Evolutionary conservation across 192 early-diverging fungal species (phyloP).

Genomic region (Gonapodya sp.): DNA sequence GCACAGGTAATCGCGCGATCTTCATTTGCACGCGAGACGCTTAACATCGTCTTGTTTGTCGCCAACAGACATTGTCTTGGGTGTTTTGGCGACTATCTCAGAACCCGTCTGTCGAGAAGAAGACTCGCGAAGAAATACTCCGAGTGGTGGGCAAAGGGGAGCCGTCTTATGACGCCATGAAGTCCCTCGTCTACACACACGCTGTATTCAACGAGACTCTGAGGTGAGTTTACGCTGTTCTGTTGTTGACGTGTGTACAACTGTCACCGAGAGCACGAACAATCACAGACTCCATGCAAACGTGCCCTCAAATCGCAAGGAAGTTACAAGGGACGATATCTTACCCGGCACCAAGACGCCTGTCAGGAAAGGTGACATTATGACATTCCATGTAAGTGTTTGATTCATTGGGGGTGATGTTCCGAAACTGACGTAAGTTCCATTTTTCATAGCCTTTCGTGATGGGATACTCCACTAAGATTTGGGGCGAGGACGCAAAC

Average conservation of each 20-base stretch:
- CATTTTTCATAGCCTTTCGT: constrained; percentile 21
- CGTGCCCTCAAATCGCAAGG: constrained; percentile 49
- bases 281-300: constrained; percentile 43
- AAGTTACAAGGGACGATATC: constrained; percentile 6
- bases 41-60: constrained; percentile 16
- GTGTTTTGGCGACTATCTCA: constrained; percentile 20
- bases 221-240: background rate
- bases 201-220: constrained; percentile 51
- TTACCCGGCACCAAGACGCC: background rate
- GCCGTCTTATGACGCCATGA: constrained; percentile 24
- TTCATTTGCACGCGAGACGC: constrained; percentile 16
- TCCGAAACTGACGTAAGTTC: background rate
- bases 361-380: background rate
- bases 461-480: constrained; percentile 34
- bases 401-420: background rate
- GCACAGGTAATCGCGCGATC: constrained; percentile 47
- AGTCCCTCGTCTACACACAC: constrained; percentile 37
- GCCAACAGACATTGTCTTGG: constrained; percentile 26
- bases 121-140: constrained; percentile 22
- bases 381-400: background rate
- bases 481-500: constrained; percentile 58
- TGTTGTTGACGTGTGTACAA: background rate
- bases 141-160: background rate
- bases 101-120: background rate
- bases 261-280: no score